Conservation (phyloP, 768 basidiomycete genomes). For the Mycena epipterygia region DNA sequence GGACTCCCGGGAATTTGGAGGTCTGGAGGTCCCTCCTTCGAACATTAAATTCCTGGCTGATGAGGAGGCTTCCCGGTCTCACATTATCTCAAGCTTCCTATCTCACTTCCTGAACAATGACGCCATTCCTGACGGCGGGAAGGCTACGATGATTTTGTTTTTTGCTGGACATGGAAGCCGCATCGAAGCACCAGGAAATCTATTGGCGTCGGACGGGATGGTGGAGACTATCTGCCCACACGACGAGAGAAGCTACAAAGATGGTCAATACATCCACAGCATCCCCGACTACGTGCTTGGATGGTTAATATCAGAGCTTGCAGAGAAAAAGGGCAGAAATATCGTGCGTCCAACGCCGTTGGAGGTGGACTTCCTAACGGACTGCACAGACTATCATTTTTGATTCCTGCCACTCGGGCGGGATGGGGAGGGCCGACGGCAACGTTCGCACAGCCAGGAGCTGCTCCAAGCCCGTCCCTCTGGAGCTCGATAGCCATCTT, state of each 20-base stretch:
- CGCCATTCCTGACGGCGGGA: not conserved
- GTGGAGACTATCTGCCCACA: not conserved
- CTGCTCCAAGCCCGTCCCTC: not conserved
- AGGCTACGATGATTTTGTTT: not conserved
- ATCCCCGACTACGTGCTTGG: constrained; percentile 20
- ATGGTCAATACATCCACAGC: not conserved
- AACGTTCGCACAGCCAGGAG: not conserved
- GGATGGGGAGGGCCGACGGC: not conserved
- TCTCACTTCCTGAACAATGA: not conserved
- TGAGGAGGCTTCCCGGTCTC: not conserved
- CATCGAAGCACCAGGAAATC: not conserved
- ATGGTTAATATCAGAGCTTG: not conserved
- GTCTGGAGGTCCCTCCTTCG: not conserved
- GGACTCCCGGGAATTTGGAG: not conserved
- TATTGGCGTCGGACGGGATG: not conserved
- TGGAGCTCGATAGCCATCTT: not conserved
- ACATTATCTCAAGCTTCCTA: not conserved
- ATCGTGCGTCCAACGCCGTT: not conserved
- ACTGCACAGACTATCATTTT: not conserved
- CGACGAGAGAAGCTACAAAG: not conserved
- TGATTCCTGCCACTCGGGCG: constrained; percentile 10
- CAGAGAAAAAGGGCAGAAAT: constrained; percentile 1
- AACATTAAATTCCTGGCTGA: not conserved
- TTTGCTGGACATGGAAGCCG: constrained; percentile 10
- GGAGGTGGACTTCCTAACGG: not conserved